Conservation (phyloP, 1,284 basidiomycete species). For the Ganoderma boninense region DNA sequence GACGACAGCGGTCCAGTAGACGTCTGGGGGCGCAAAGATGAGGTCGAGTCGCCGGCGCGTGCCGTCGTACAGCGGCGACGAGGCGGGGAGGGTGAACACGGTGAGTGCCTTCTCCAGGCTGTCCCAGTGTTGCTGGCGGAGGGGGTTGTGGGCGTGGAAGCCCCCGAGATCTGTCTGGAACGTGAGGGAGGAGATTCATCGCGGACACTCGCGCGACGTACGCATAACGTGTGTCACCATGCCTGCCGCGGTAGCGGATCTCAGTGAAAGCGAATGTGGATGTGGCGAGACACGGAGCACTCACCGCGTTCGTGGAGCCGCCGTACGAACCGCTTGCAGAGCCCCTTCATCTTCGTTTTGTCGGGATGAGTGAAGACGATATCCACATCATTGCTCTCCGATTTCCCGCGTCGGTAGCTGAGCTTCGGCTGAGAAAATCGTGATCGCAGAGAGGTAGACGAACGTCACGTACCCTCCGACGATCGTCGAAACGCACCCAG, state of each 20-base stretch:
- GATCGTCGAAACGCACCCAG: constrained; percentile 70
- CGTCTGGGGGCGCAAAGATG: constrained; percentile 71
- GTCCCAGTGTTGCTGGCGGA: constrained; percentile 67
- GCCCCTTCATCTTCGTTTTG: constrained; percentile 52
- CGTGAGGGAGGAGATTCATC: not conserved
- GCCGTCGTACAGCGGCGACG: constrained; percentile 40
- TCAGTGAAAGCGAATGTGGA: not conserved
- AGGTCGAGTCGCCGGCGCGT: constrained; percentile 74
- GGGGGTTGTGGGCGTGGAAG: constrained; percentile 60
- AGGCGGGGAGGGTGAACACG: constrained; percentile 65
- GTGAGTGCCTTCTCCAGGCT: constrained; percentile 77
- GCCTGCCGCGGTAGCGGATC: constrained; percentile 45
- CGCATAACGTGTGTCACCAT: constrained; percentile 75
- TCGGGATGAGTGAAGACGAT: constrained; percentile 79
- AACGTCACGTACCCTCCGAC: constrained; percentile 68
- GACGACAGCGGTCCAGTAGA: constrained; percentile 82
- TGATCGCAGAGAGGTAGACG: not conserved
- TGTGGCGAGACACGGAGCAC: constrained; percentile 16
- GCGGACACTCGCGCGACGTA: constrained; percentile 43
- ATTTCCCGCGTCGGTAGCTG: constrained; percentile 82
- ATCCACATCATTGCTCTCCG: constrained; percentile 78
- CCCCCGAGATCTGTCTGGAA: constrained; percentile 56
- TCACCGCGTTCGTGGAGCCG: constrained; percentile 55
- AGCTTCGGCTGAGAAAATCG: not conserved
- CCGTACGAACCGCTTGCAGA: constrained; percentile 45